phyloP scores from a whole-genome alignment of 768 basidiomycete genomes.

The Neoboletus brunneissimus region DNA sequence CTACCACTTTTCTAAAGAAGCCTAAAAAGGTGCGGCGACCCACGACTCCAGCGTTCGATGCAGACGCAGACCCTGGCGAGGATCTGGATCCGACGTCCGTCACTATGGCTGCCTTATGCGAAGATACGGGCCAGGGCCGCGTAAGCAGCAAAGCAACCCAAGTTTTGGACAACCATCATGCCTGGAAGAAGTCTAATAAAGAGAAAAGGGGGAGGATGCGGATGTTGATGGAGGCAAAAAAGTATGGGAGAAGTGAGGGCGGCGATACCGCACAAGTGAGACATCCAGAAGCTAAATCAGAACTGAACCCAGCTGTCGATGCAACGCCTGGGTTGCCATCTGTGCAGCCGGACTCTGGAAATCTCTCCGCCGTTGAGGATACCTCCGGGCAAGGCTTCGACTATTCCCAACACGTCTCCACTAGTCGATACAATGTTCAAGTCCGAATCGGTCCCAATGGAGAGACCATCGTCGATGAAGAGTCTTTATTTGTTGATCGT shows the following conservation, averaged over 20 bases:
- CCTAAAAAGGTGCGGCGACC: slow-evolving; percentile 39
- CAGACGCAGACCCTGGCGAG: slow-evolving; percentile 65
- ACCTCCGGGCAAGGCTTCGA: slow-evolving; percentile 64
- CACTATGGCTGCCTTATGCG: slow-evolving; percentile 81
- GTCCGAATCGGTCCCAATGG: slow-evolving; percentile 86
- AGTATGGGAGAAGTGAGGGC: slow-evolving; percentile 63
- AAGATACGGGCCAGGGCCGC: slow-evolving; percentile 74
- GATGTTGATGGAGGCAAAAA: slow-evolving; percentile 65
- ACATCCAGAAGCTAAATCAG: slow-evolving; percentile 8
- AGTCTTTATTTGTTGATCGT: slow-evolving; percentile 78
- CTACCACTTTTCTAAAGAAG: slow-evolving; percentile 32
- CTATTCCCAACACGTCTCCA: slow-evolving; percentile 60
- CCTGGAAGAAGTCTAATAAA: slow-evolving; percentile 67
- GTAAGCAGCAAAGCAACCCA: slow-evolving; percentile 75
- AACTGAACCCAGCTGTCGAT: slow-evolving; percentile 5
- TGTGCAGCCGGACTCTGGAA: slow-evolving; percentile 15
- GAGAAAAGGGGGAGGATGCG: slow-evolving; percentile 67
- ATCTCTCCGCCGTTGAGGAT: slow-evolving; percentile 31
- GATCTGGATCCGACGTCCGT: slow-evolving; percentile 77
- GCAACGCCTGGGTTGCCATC: slow-evolving; percentile 12
- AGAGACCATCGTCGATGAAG: slow-evolving; percentile 83
- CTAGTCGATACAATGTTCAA: slow-evolving; percentile 79
- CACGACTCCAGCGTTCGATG: slow-evolving; percentile 55
- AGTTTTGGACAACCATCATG: slow-evolving; percentile 65
- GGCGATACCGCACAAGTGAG: slow-evolving; percentile 31